phyloP scores from a whole-genome alignment of 75 land plant genomes.

The Pseudotsuga menziesii region DNA sequence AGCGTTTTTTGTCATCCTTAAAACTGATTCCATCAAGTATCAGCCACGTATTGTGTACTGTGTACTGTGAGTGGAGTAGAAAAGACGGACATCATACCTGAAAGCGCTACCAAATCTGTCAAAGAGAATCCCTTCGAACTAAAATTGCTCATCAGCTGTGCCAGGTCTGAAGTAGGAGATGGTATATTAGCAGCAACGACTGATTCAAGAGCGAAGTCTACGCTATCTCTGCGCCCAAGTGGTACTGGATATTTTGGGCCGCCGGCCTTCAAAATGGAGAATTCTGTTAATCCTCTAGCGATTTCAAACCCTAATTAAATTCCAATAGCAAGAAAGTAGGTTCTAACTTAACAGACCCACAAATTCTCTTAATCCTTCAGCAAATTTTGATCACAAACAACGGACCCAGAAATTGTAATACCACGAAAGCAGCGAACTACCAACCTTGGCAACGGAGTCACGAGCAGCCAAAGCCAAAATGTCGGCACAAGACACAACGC shows the following conservation, averaged over 20 bases:
- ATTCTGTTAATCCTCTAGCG: background rate
- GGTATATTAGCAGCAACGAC: background rate
- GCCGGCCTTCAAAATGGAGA: background rate
- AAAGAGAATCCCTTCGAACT: background rate
- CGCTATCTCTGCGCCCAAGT: background rate
- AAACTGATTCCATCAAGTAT: background rate
- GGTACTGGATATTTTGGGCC: conserved; percentile 1
- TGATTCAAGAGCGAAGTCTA: background rate
- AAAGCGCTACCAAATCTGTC: background rate
- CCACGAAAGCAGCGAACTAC: background rate
- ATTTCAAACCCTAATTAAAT: too few species aligned
- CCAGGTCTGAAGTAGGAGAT: conserved; percentile 7
- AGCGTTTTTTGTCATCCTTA: background rate
- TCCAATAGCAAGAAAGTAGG: too few species aligned
- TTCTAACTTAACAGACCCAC: too few species aligned
- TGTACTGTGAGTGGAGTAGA: too few species aligned
- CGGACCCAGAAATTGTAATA: too few species aligned
- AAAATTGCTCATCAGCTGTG: background rate
- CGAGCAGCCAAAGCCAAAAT: conserved; percentile 43
- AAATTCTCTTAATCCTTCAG: too few species aligned
- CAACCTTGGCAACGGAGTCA: conserved; percentile 33
- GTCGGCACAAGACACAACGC: conserved; percentile 51
- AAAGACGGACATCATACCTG: background rate
- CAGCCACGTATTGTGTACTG: too few species aligned
- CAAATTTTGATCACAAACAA: too few species aligned